Evolutionary conservation across 768 basidiomycete genomes (phyloP), one percentile per base, ranked within the genome.

Genomic region (Gloeostereum incarnatum): DNA sequence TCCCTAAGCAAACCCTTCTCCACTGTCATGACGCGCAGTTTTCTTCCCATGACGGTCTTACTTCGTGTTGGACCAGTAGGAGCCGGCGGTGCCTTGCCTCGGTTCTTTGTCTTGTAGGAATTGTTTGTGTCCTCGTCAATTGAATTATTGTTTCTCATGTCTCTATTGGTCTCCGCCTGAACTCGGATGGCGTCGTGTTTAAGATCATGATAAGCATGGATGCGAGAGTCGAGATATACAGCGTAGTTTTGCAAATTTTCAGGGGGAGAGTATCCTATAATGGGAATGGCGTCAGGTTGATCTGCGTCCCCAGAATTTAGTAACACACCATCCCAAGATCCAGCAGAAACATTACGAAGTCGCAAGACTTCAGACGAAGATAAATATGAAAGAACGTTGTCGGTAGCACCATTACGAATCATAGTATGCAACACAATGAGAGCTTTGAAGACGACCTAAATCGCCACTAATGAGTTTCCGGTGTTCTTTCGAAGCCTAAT

Each of bases 381-480:
- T 26, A 98, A 73, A 59, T 91, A 83, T 9, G 75, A 67, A 14
- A 97, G 71, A 9, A 97, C 75, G 54, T 92, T 89, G 65, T 98
- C 92, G 5, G 93, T 96, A 2, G 87, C 73, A n/a, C 96, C 96
- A 44, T 88, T 90, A 19, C 96, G 79, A 55, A 98, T 87, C 88
- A 99, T 91, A 22, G 81, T 89, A 56, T 99, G 96, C 5, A 98
- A 66, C 3, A 94, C 89, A 49, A 99, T 82, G 48, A 98, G 67
- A 0, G 92, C 91, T 55, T 99, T 99, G 76, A 98, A 97, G n/a
- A 89, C 92, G 47, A 98, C 73, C 92, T 96, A 50, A n/a, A 29
- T 39, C 31, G 14, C 16, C n/a, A n/a, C 11, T 14, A 14, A 19
- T 34, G 33, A 34, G 19, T 21, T 40, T n/a, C 25, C 26, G 27